Evolutionary conservation across 1,284 basidiomycete species (phyloP).

Genomic region (Cryptococcus sp.): DNA sequence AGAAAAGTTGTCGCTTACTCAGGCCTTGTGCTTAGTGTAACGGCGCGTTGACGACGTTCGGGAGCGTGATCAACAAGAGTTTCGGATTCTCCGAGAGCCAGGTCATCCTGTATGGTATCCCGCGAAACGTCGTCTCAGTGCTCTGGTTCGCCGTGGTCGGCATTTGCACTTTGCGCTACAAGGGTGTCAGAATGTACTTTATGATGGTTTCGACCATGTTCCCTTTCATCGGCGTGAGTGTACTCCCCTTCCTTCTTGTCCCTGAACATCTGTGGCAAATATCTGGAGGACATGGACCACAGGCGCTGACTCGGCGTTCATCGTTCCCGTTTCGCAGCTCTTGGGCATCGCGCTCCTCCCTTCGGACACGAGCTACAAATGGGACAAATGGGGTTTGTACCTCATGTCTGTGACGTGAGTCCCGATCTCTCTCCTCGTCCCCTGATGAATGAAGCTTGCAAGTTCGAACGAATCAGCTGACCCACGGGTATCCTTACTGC

Average conservation of each 20-base stretch:
- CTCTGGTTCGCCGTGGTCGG: constrained; percentile 44
- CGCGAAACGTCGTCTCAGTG: constrained; percentile 37
- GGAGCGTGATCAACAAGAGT: constrained; percentile 25
- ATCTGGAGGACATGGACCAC: too few relatives aligned
- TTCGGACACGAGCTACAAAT: constrained; percentile 24
- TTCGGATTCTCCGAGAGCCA: constrained; percentile 31
- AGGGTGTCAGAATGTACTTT: constrained; percentile 38
- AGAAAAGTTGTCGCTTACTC: not conserved
- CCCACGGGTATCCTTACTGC: not conserved
- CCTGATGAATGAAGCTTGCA: not conserved
- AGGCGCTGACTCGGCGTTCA: not conserved
- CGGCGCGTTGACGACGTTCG: constrained; percentile 40
- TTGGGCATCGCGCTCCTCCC: constrained; percentile 26
- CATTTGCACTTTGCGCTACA: constrained; percentile 30
- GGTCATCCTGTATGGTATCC: constrained; percentile 42
- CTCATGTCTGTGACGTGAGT: constrained; percentile 35
- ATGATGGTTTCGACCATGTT: constrained; percentile 34
- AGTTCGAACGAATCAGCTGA: not conserved
- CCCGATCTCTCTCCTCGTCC: not conserved
- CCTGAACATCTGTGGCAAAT: too few relatives aligned
- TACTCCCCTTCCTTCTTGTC: too few relatives aligned
- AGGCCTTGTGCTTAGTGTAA: constrained; percentile 11
- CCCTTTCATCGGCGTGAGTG: constrained; percentile 25
- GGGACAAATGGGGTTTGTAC: constrained; percentile 38
- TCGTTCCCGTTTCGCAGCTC: constrained; percentile 3